A percentile compares a stretch with the other conserved stretches of the same genome.
Evolutionary conservation across 345 rosid genomes (phyloP).

Genomic region (Populus pruinosa): DNA sequence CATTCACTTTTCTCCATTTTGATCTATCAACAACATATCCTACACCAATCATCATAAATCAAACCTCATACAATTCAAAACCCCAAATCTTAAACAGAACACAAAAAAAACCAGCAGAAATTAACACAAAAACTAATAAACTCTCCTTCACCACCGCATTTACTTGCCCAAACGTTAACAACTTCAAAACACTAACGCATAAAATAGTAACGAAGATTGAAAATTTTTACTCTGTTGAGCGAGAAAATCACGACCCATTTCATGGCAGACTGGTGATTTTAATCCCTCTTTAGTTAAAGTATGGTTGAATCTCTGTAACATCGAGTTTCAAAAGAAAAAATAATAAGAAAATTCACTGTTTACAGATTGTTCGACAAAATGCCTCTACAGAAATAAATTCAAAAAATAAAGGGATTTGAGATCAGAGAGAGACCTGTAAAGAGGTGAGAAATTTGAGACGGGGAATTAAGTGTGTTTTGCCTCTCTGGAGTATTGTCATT

Average conservation of each 20-base stretch:
- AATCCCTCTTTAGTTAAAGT: conserved; percentile 27
- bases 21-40: conserved; percentile 40
- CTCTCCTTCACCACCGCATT: neutral
- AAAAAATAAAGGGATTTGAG: neutral
- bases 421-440: conserved; percentile 37
- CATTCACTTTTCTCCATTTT: conserved; percentile 57
- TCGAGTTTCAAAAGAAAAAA: conserved; percentile 12
- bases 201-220: neutral
- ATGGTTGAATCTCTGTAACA: conserved; percentile 38
- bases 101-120: neutral
- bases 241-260: conserved; percentile 21
- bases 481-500: conserved; percentile 42
- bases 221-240: conserved; percentile 24
- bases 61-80: neutral
- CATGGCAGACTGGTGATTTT: conserved; percentile 1
- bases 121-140: neutral
- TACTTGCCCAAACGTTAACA: too few species aligned
- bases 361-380: conserved; percentile 40
- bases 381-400: conserved; percentile 9
- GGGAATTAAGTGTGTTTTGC: conserved; percentile 26
- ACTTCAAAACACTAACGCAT: neutral
- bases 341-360: neutral
- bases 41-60: conserved; percentile 1
- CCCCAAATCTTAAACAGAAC: neutral
- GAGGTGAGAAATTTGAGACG: conserved; percentile 39